A percentile compares a stretch with the other conserved stretches of the same genome.
Conservation (phyloP, 2,329 filamentous ascomycete species). For the Penicillium sp. region DNA sequence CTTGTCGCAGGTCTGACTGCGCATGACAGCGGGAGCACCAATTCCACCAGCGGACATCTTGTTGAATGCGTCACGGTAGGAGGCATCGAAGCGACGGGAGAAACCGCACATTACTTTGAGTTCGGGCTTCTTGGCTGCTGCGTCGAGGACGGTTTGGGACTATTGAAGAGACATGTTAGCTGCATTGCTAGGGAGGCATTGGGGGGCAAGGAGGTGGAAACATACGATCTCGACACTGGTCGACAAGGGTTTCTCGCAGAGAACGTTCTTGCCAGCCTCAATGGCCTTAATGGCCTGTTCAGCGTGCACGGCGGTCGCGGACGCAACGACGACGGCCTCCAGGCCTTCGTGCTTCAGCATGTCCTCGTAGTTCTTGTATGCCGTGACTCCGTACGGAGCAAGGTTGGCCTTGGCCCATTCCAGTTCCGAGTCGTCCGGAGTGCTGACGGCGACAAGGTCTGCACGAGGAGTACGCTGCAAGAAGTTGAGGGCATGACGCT, state of each 20-base stretch:
- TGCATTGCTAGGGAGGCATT: too few relatives aligned
- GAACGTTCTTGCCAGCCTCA: conserved; percentile 46
- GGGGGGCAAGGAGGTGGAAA: too few relatives aligned
- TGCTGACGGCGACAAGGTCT: conserved; percentile 44
- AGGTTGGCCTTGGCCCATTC: conserved; percentile 46
- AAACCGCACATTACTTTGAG: conserved; percentile 60
- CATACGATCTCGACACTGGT: conserved; percentile 53
- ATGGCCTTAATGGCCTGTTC: conserved; percentile 53
- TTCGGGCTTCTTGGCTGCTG: conserved; percentile 47
- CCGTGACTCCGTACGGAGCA: conserved; percentile 44
- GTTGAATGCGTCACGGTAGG: conserved; percentile 52
- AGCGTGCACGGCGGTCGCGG: conserved; percentile 49
- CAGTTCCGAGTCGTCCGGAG: conserved; percentile 40
- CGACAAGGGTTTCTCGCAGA: conserved; percentile 49
- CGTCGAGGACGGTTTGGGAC: conserved; percentile 54
- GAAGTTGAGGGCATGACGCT: conserved; percentile 45
- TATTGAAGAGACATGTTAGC: conserved; percentile 21
- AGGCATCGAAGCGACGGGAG: too few relatives aligned
- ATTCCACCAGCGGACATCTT: conserved; percentile 49
- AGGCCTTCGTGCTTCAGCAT: conserved; percentile 50
- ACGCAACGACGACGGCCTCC: conserved; percentile 49
- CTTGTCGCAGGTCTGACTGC: conserved; percentile 60
- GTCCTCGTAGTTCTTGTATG: conserved; percentile 49
- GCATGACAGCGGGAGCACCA: conserved; percentile 52
- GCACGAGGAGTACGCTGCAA: conserved; percentile 42